Conservation (phyloP, 2,329 filamentous ascomycete species). For the Talaromyces sp. region DNA sequence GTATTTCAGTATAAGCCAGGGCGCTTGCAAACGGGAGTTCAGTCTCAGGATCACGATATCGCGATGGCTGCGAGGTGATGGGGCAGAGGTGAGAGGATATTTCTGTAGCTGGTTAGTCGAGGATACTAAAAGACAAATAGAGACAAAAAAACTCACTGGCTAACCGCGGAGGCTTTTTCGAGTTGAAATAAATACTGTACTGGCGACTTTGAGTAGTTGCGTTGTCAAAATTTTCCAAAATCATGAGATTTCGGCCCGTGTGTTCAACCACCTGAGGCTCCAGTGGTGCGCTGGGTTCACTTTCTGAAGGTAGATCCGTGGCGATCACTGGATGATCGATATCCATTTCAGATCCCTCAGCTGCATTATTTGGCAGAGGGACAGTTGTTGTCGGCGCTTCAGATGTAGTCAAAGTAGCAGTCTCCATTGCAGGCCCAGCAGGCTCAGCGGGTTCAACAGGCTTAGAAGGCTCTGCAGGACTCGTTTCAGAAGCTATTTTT, state of each 20-base stretch:
- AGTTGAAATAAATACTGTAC: conserved; percentile 53
- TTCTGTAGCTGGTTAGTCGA: conserved; percentile 26
- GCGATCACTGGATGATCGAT: conserved; percentile 11
- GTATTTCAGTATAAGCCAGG: conserved; percentile 73
- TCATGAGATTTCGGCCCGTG: conserved; percentile 54
- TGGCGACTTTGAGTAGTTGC: conserved; percentile 52
- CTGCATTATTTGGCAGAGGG: not conserved
- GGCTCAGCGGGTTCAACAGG: not conserved
- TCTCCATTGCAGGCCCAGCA: not conserved
- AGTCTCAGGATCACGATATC: conserved; percentile 80
- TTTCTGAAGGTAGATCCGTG: not conserved
- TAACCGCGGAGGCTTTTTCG: conserved; percentile 44
- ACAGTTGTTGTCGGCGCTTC: not conserved
- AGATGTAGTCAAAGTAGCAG: not conserved
- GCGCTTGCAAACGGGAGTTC: conserved; percentile 76
- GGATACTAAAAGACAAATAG: conserved; percentile 4
- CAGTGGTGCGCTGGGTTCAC: conserved; percentile 15
- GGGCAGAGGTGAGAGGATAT: conserved; percentile 59
- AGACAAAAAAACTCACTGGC: conserved; percentile 34
- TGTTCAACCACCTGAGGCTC: conserved; percentile 43
- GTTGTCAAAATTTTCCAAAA: conserved; percentile 55
- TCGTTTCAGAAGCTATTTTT: not conserved
- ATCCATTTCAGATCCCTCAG: conserved; percentile 13
- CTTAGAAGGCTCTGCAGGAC: not conserved
- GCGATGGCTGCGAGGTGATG: conserved; percentile 76